A percentile compares a stretch with the other conserved stretches of the same genome.
These are phyloP conservation scores for Ophiostoma piceae DNA, from an alignment of 2,329 filamentous ascomycete genomes.

Conservation along the genomic window DNA sequence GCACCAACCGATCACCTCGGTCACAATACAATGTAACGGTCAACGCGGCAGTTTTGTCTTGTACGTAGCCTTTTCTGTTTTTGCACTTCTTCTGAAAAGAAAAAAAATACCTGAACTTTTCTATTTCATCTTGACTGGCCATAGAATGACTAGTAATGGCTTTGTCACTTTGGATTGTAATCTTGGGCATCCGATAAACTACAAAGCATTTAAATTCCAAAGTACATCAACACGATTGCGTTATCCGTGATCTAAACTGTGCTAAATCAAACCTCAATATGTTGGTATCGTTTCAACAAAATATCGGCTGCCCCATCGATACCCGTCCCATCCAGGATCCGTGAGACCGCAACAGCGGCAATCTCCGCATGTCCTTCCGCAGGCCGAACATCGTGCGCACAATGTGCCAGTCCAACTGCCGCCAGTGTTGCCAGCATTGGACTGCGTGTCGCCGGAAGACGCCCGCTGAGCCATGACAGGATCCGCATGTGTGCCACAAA, in stretches of 20 bases:
- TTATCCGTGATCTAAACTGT: no score
- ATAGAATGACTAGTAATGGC: no score
- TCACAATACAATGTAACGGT: background rate
- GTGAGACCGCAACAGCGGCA: conserved; percentile 23
- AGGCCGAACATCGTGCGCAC: conserved; percentile 28
- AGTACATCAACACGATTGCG: no score
- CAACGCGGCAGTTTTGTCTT: background rate
- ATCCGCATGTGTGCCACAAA: conserved; percentile 29
- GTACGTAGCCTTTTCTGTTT: background rate
- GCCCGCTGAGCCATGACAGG: conserved; percentile 26
- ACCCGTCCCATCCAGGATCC: conserved; percentile 24
- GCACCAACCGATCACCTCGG: background rate
- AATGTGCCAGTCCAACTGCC: conserved; percentile 28
- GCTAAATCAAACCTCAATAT: background rate
- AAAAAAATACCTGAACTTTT: no score
- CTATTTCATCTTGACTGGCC: no score
- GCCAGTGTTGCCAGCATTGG: conserved; percentile 27
- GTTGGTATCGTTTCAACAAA: conserved; percentile 20
- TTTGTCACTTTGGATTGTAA: no score
- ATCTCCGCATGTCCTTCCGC: conserved; percentile 27
- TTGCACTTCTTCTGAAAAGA: no score
- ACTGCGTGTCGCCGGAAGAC: conserved; percentile 24
- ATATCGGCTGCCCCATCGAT: conserved; percentile 26
- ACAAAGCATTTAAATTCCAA: no score
- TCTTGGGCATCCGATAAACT: no score